A percentile compares a stretch with the other conserved stretches of the same genome.
Conservation (phyloP, 2,329 filamentous ascomycete genomes). For the Penicillium sp. region DNA sequence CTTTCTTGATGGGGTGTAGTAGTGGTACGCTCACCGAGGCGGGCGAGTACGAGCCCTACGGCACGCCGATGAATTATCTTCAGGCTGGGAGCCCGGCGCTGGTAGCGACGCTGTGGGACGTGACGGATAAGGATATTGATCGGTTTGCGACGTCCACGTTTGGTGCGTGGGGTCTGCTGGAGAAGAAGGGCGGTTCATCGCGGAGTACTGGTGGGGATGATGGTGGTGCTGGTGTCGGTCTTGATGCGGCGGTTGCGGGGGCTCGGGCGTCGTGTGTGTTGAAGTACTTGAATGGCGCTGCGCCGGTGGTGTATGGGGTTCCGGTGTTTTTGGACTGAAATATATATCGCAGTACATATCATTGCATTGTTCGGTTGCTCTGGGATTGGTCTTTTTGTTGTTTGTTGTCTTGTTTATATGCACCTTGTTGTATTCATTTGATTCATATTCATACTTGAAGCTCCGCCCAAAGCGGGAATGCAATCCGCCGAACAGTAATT, state of each 20-base stretch:
- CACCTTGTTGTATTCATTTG: too few relatives aligned
- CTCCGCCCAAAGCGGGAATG: conserved; percentile 6
- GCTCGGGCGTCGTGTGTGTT: conserved; percentile 81
- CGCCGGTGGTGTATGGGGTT: conserved; percentile 91
- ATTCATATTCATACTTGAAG: too few relatives aligned
- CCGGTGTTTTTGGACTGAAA: conserved; percentile 72
- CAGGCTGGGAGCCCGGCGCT: conserved; percentile 83
- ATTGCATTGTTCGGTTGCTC: neutral
- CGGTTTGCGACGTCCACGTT: conserved; percentile 79
- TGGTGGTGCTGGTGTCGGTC: conserved; percentile 41
- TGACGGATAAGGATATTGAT: conserved; percentile 96
- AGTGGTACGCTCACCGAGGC: conserved; percentile 78
- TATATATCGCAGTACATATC: neutral
- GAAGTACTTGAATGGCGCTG: conserved; percentile 88
- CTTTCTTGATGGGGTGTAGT: conserved; percentile 92
- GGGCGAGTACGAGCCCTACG: conserved; percentile 87
- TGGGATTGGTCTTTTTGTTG: neutral
- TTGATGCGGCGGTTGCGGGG: conserved; percentile 79
- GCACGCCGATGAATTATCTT: conserved; percentile 89
- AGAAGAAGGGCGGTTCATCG: conserved; percentile 37
- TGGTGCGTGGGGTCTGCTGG: conserved; percentile 81
- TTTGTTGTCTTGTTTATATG: neutral
- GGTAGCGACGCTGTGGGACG: conserved; percentile 94
- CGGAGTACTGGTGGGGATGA: conserved; percentile 36
- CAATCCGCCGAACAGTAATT: neutral